These are phyloP conservation scores for Entomortierella beljakovae DNA, from an alignment of 192 early-diverging fungal species.

Conservation along the genomic window DNA sequence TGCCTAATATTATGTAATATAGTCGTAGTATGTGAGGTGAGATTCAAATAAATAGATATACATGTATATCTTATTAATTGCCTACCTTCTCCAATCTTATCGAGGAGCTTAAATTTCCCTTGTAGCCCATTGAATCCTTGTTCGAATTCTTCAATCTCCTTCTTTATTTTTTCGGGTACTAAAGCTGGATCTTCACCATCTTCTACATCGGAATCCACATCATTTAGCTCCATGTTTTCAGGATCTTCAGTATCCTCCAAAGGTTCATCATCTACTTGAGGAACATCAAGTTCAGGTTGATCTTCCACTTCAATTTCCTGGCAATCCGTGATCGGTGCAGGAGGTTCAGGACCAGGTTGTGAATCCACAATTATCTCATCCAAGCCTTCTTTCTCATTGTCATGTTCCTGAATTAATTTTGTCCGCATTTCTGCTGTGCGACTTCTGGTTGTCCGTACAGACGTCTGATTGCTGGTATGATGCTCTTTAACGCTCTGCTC, in stretches of 20 bases:
- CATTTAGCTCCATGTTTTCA: background rate
- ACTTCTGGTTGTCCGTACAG: background rate
- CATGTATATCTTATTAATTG: background rate
- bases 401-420: background rate
- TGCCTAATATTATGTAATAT: conserved; percentile 63
- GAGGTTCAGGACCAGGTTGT: background rate
- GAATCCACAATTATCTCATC: background rate
- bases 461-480: background rate
- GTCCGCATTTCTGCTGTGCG: background rate
- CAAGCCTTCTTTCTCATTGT: background rate
- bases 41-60: background rate
- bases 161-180: conserved; percentile 50
- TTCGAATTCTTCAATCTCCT: conserved; percentile 71
- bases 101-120: conserved; percentile 73
- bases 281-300: background rate
- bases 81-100: conserved; percentile 86
- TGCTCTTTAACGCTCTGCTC: background rate
- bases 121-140: conserved; percentile 64
- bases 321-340: background rate
- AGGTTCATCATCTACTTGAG: background rate
- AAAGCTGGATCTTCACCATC: background rate
- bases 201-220: background rate
- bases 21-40: background rate
- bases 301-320: background rate
- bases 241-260: background rate